Evolutionary conservation across 2,329 filamentous ascomycete genomes (phyloP).

Genomic region (Pseudocercospora crystallina): DNA sequence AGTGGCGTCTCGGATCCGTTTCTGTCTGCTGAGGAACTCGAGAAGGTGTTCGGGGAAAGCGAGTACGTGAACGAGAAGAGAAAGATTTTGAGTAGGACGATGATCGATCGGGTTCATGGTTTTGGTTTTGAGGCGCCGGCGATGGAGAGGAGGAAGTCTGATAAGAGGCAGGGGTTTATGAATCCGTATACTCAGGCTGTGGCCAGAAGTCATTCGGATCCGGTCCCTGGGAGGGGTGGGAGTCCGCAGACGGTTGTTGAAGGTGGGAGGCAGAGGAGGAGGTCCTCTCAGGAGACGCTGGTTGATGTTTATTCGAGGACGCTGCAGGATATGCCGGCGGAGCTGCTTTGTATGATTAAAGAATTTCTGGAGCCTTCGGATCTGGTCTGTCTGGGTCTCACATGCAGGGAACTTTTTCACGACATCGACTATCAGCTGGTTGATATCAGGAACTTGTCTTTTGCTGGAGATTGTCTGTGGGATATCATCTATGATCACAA

Average conservation of each 20-base stretch:
- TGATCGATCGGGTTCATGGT: not conserved
- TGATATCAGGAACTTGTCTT: constrained; percentile 1
- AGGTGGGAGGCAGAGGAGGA: no score
- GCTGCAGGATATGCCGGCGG: constrained; percentile 4
- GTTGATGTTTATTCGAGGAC: no score
- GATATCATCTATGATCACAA: not conserved
- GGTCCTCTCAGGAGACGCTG: no score
- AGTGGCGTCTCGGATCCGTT: not conserved
- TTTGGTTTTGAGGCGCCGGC: no score
- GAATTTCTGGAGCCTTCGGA: not conserved
- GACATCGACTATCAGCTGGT: constrained; percentile 7
- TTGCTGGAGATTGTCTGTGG: constrained; percentile 1
- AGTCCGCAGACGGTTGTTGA: no score
- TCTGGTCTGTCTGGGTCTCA: constrained; percentile 1
- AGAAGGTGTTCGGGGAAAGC: not conserved
- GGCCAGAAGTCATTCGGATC: no score
- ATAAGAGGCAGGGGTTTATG: no score
- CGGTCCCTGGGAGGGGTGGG: no score
- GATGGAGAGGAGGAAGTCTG: no score
- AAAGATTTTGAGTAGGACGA: not conserved
- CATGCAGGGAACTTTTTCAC: not conserved
- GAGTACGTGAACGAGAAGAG: not conserved
- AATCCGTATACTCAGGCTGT: no score
- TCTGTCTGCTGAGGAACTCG: not conserved
- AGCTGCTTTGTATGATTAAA: constrained; percentile 7